Percentiles rank a stretch among this genome's conserved stretches.
Conservation (phyloP, 257 asterid genomes). For the Penstemon barbatus region DNA sequence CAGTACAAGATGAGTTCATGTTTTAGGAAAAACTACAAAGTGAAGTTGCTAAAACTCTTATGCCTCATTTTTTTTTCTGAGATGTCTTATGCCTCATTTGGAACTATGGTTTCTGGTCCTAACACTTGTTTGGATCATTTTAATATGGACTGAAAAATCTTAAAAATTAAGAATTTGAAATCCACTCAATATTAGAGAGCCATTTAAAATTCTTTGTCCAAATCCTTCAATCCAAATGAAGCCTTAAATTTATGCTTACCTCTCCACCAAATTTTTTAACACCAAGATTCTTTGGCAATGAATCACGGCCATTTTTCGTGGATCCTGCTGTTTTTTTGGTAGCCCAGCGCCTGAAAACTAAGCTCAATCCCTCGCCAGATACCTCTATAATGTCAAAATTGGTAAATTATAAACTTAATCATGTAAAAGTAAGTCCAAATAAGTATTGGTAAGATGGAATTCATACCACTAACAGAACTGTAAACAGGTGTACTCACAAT, state of each 20-base stretch:
- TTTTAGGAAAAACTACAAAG: neutral
- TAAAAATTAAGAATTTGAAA: too few species aligned
- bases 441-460: neutral
- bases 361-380: slow-evolving; percentile 76
- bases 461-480: slow-evolving; percentile 57
- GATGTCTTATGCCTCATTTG: neutral
- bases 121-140: too few species aligned
- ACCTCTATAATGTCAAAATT: slow-evolving; percentile 40
- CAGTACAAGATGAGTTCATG: neutral
- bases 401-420: neutral
- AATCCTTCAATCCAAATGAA: too few species aligned
- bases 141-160: too few species aligned
- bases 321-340: slow-evolving; percentile 90
- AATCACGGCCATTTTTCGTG: slow-evolving; percentile 91
- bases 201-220: too few species aligned
- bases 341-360: slow-evolving; percentile 88
- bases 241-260: slow-evolving; percentile 43
- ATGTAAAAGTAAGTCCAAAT: neutral
- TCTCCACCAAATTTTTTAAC: slow-evolving; percentile 96
- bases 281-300: slow-evolving; percentile 83
- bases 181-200: too few species aligned
- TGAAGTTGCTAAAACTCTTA: slow-evolving; percentile 12
- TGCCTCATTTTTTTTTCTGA: neutral
- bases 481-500: slow-evolving; percentile 49
- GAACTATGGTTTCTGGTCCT: too few species aligned